A percentile compares a stretch with the other conserved stretches of the same genome.
These are phyloP conservation scores for Pleomassaria siparia DNA, from an alignment of 2,329 filamentous ascomycete genomes.

Conservation along the genomic window DNA sequence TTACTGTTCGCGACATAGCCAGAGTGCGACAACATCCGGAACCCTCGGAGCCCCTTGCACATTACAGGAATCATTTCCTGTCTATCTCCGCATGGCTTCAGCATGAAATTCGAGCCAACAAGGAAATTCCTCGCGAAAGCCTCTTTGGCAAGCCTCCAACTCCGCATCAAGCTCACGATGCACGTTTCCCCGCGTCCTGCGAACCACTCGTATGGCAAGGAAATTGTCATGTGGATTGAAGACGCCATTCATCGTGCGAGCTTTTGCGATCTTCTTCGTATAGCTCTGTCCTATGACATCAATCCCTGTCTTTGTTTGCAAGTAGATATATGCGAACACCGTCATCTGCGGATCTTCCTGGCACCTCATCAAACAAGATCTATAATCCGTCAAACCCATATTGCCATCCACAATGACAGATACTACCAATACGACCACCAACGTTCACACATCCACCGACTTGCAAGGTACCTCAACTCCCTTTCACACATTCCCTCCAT, in stretches of 20 bases:
- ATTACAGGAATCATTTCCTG: background rate
- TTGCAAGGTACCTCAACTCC: background rate
- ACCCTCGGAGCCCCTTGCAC: too few species aligned
- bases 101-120: too few species aligned
- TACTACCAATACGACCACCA: background rate
- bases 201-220: background rate
- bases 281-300: background rate
- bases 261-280: background rate
- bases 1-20: background rate
- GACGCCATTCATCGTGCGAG: background rate
- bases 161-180: background rate
- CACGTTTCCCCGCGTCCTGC: background rate
- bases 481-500: background rate
- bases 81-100: background rate
- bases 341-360: background rate
- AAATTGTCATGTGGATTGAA: background rate
- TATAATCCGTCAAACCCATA: background rate
- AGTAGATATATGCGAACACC: background rate
- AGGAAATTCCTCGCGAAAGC: slow-evolving; percentile 1
- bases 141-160: background rate
- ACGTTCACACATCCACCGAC: background rate
- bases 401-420: too few species aligned
- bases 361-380: background rate
- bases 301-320: background rate
- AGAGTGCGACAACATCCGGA: too few species aligned